Evolutionary conservation across 495 filamentous ascomycete genomes (phyloP).

Genomic region (Penicillium odoratum): DNA sequence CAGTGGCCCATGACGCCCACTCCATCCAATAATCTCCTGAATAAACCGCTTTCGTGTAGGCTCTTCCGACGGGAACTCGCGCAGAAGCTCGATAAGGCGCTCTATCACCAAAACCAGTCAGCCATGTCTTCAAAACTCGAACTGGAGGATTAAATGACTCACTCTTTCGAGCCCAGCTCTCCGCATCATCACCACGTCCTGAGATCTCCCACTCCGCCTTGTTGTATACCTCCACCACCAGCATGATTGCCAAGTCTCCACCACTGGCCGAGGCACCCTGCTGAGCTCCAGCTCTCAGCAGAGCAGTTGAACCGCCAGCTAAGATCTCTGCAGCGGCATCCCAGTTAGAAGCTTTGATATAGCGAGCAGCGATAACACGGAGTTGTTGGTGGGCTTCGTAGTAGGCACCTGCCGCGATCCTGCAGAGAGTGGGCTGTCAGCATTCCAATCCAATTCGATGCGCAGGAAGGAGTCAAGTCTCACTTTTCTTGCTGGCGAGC

Average conservation of each 20-base stretch:
- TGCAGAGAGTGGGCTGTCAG: conserved; percentile 33
- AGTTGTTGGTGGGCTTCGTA: conserved; percentile 99
- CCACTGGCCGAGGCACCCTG: conserved; percentile 80
- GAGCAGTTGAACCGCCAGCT: conserved; percentile 75
- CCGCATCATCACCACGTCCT: conserved; percentile 49
- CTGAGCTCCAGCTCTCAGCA: conserved; percentile 74
- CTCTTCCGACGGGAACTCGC: conserved; percentile 78
- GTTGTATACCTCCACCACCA: conserved; percentile 84
- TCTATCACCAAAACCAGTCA: conserved; percentile 29
- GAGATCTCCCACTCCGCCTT: conserved; percentile 76
- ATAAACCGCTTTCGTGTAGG: conserved; percentile 90
- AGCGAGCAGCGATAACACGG: conserved; percentile 87
- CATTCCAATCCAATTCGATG: background rate
- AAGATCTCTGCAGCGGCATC: conserved; percentile 82
- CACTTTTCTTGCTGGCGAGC: conserved; percentile 70
- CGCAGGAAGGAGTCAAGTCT: conserved; percentile 14
- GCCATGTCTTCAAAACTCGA: background rate
- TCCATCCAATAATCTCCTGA: conserved; percentile 87
- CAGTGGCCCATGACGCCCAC: conserved; percentile 76
- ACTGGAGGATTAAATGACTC: conserved; percentile 14
- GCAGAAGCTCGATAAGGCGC: conserved; percentile 62
- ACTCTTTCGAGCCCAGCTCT: conserved; percentile 46
- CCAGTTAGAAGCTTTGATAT: conserved; percentile 83
- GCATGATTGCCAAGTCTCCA: conserved; percentile 80
- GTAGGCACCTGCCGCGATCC: conserved; percentile 87